These are phyloP conservation scores for Simplicillium sp. DNA, from an alignment of 2,329 filamentous ascomycete species.

Conservation along the genomic window DNA sequence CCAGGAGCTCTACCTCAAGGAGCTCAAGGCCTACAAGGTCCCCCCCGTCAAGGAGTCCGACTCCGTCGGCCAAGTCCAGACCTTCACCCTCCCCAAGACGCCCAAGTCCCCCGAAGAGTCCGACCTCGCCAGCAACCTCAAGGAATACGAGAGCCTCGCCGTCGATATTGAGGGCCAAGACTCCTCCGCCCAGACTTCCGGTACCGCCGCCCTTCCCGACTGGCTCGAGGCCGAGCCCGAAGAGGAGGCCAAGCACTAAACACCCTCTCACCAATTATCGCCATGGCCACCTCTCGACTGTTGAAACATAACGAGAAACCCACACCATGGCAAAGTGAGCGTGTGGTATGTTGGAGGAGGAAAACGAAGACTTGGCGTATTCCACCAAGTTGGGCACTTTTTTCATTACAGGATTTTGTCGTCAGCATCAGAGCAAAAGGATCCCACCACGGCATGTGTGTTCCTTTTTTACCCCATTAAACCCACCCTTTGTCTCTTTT, in stretches of 20 bases:
- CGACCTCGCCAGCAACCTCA: constrained; percentile 83
- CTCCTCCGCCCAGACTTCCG: constrained; percentile 47
- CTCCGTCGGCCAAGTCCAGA: constrained; percentile 82
- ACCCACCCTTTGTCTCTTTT: constrained; percentile 1
- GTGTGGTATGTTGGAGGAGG: too few species aligned
- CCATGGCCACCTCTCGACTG: too few species aligned
- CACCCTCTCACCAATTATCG: background rate
- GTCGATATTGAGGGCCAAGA: constrained; percentile 92
- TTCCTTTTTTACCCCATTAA: background rate
- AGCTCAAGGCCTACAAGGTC: constrained; percentile 92
- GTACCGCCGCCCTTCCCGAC: constrained; percentile 49
- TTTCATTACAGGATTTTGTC: too few species aligned
- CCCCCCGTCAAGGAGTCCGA: constrained; percentile 76
- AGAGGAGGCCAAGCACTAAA: constrained; percentile 43
- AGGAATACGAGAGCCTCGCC: constrained; percentile 88
- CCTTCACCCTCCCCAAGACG: constrained; percentile 70
- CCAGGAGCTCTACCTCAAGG: constrained; percentile 93
- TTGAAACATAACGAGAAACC: too few species aligned
- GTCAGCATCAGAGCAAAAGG: too few species aligned
- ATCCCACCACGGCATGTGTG: background rate
- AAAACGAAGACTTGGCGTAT: too few species aligned
- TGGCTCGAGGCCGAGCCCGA: constrained; percentile 81
- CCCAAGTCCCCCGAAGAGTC: constrained; percentile 87
- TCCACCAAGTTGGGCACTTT: too few species aligned
- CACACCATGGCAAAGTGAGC: too few species aligned